A percentile compares a stretch with the other conserved stretches of the same genome.
Evolutionary conservation across 106 monocot genomes (phyloP).

Genomic region (Acorus calamus): DNA sequence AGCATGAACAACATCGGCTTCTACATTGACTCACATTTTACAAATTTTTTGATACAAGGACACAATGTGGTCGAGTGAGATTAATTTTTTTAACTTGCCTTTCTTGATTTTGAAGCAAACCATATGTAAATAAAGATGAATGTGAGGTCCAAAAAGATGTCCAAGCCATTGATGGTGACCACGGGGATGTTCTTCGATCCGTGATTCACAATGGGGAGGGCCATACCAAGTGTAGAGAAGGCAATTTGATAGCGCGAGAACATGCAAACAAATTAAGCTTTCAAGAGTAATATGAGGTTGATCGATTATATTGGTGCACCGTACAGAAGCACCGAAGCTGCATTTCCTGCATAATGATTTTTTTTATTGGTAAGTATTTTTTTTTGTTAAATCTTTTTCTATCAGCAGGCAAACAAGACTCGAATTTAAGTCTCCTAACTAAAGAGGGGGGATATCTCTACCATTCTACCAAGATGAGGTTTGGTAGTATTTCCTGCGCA

Average conservation of each 20-base stretch:
- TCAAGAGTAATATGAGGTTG: background rate
- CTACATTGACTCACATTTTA: background rate
- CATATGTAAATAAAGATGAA: conserved; percentile 48
- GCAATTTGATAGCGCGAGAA: conserved; percentile 54
- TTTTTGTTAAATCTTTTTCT: too few species aligned
- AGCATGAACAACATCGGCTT: conserved; percentile 18
- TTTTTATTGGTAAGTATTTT: too few species aligned
- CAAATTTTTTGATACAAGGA: background rate
- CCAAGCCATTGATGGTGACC: conserved; percentile 63
- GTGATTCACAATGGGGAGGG: conserved; percentile 49
- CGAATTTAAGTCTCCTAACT: too few species aligned
- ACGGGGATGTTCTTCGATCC: conserved; percentile 56
- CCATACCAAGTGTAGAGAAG: conserved; percentile 78
- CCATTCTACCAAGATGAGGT: too few species aligned
- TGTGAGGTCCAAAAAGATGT: conserved; percentile 45
- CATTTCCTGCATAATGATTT: conserved; percentile 40
- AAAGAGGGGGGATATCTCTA: too few species aligned
- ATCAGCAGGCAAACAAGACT: too few species aligned
- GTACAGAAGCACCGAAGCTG: conserved; percentile 52
- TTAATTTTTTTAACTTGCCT: conserved; percentile 19
- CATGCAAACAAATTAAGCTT: conserved; percentile 10
- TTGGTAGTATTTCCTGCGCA: too few species aligned
- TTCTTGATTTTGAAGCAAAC: conserved; percentile 31
- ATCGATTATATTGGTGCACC: conserved; percentile 46
- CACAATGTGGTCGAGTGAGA: background rate